Percentiles rank a stretch among this genome's conserved stretches.
These are phyloP conservation scores for Tetrapyrgos nigripes DNA, from an alignment of 1,284 basidiomycete species.

Conservation along the genomic window DNA sequence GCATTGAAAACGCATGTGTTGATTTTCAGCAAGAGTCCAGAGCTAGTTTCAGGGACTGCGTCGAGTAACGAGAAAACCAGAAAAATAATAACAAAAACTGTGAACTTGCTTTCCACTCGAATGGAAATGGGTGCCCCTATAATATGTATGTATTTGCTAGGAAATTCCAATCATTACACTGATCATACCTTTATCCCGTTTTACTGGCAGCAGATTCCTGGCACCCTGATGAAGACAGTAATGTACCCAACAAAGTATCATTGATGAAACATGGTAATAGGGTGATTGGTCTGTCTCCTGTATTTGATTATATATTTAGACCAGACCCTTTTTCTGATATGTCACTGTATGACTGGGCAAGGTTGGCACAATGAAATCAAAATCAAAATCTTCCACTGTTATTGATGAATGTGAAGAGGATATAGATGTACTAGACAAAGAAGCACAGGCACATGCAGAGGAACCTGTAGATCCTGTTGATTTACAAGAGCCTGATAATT, in stretches of 20 bases:
- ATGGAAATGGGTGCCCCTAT: constrained; percentile 37
- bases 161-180: constrained; percentile 37
- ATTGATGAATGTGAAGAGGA: too few relatives aligned
- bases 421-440: too few relatives aligned
- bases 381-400: too few relatives aligned
- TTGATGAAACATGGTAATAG: not conserved
- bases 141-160: constrained; percentile 32
- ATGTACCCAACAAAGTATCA: constrained; percentile 16
- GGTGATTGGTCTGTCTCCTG: constrained; percentile 5
- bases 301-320: constrained; percentile 27
- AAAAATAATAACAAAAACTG: constrained; percentile 34
- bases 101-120: constrained; percentile 33
- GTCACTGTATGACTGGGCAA: constrained; percentile 16
- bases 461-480: too few relatives aligned
- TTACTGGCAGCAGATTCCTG: constrained; percentile 30
- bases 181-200: constrained; percentile 33
- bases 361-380: constrained; percentile 25
- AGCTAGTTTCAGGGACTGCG: constrained; percentile 19
- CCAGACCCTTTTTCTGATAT: constrained; percentile 9
- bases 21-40: constrained; percentile 29
- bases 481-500: too few relatives aligned
- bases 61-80: constrained; percentile 25
- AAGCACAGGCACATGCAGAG: too few relatives aligned
- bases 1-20: too few relatives aligned
- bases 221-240: not conserved